Conservation (phyloP, 2,329 filamentous ascomycete genomes). For the Penicillium corylophilum region DNA sequence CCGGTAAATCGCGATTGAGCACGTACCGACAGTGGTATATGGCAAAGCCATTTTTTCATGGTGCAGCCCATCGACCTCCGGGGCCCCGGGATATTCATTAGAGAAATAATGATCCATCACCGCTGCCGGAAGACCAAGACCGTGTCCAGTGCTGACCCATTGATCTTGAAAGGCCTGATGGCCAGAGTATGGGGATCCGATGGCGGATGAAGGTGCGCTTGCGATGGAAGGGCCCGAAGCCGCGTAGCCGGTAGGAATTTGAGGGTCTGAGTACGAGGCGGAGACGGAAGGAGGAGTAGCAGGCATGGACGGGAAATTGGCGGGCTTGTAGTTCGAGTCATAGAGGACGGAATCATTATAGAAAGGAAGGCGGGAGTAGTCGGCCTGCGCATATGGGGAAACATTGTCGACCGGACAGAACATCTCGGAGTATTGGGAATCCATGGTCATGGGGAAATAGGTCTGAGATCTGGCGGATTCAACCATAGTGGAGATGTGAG, state of each 20-base stretch:
- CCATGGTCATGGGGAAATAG: slow-evolving; percentile 36
- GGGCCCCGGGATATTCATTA: slow-evolving; percentile 49
- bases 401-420: slow-evolving; percentile 30
- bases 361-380: slow-evolving; percentile 25
- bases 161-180: slow-evolving; percentile 60
- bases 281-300: slow-evolving; percentile 35
- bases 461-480: slow-evolving; percentile 32
- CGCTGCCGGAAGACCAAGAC: slow-evolving; percentile 63
- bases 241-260: slow-evolving; percentile 61
- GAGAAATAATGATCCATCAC: slow-evolving; percentile 61
- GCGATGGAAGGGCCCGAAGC: slow-evolving; percentile 59
- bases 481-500: slow-evolving; percentile 30
- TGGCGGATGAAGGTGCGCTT: slow-evolving; percentile 63
- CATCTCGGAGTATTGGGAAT: slow-evolving; percentile 31
- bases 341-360: slow-evolving; percentile 29
- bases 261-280: slow-evolving; percentile 35
- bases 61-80: slow-evolving; percentile 46
- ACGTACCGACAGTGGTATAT: slow-evolving; percentile 37
- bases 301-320: slow-evolving; percentile 30
- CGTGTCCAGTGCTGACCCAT: slow-evolving; percentile 55
- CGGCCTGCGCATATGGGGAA: slow-evolving; percentile 23
- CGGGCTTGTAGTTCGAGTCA: slow-evolving; percentile 25
- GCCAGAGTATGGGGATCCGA: slow-evolving; percentile 66
- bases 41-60: slow-evolving; percentile 46
- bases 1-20: neutral